phyloP scores from a whole-genome alignment of 2,329 filamentous ascomycete genomes.

The Neoascochyta sp. region DNA sequence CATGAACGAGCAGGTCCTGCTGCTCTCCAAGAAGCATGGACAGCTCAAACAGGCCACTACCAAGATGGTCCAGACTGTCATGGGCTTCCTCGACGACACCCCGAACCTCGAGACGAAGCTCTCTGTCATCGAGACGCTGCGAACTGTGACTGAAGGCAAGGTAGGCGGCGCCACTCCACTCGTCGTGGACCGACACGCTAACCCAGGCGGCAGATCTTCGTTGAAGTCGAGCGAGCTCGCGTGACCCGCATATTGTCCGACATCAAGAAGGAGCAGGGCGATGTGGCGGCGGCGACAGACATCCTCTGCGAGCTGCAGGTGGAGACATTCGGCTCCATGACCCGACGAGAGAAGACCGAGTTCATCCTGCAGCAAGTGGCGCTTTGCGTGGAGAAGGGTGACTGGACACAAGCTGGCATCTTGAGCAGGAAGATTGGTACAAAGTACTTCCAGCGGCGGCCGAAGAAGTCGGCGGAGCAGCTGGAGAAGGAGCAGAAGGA shows the following conservation, averaged over 20 bases:
- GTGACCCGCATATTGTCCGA: slow-evolving; percentile 92
- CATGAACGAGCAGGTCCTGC: slow-evolving; percentile 91
- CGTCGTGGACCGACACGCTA: slow-evolving; percentile 8
- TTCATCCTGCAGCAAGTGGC: slow-evolving; percentile 95
- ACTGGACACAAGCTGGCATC: slow-evolving; percentile 95
- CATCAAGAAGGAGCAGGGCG: slow-evolving; percentile 95
- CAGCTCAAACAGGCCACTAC: slow-evolving; percentile 99
- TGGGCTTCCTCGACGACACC: slow-evolving; percentile 83
- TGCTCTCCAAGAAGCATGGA: slow-evolving; percentile 98
- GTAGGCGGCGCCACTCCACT: slow-evolving; percentile 39
- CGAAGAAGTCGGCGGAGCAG: slow-evolving; percentile 85
- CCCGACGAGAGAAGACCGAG: slow-evolving; percentile 93
- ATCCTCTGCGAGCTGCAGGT: slow-evolving; percentile 97
- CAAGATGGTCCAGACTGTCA: slow-evolving; percentile 97
- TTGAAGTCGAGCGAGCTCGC: slow-evolving; percentile 94
- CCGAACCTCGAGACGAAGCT: slow-evolving; percentile 85
- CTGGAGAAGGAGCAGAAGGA: slow-evolving; percentile 88
- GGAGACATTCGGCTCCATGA: slow-evolving; percentile 98
- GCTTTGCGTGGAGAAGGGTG: slow-evolving; percentile 89
- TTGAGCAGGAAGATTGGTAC: slow-evolving; percentile 96
- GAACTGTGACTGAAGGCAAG: slow-evolving; percentile 97
- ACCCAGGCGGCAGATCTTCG: slow-evolving; percentile 69
- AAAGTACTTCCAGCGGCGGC: slow-evolving; percentile 82
- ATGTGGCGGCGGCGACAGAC: slow-evolving; percentile 83
- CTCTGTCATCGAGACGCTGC: slow-evolving; percentile 86